phyloP scores from a whole-genome alignment of 371 early-diverging fungal genomes.

The Smittium mucronatum region DNA sequence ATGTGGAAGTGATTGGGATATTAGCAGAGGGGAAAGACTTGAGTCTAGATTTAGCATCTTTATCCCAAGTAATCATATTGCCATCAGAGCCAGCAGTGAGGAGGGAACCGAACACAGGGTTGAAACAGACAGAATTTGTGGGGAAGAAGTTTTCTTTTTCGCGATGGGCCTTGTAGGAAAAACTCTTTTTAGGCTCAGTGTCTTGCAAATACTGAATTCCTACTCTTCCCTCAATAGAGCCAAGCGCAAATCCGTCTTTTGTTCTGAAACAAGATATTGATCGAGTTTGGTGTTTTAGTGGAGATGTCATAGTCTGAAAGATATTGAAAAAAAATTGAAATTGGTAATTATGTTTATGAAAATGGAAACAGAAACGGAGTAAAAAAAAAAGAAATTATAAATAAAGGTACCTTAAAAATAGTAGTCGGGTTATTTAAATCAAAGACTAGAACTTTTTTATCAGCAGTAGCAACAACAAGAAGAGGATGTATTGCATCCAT shows the following conservation, averaged over 20 bases:
- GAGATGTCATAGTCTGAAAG: slow-evolving; percentile 41
- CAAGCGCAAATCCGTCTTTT: slow-evolving; percentile 72
- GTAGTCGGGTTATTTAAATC: slow-evolving; percentile 65
- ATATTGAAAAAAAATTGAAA: slow-evolving; percentile 17
- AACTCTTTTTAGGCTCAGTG: slow-evolving; percentile 45
- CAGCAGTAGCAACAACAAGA: slow-evolving; percentile 69
- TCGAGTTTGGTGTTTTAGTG: slow-evolving; percentile 81
- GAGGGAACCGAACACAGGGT: slow-evolving; percentile 79
- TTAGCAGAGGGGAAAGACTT: slow-evolving; percentile 49
- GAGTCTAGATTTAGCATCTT: slow-evolving; percentile 75
- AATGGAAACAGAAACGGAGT: neutral
- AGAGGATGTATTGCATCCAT: slow-evolving; percentile 68
- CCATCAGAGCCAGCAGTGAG: slow-evolving; percentile 90
- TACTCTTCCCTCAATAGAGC: slow-evolving; percentile 86
- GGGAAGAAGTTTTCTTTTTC: slow-evolving; percentile 59
- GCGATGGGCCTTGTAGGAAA: slow-evolving; percentile 93
- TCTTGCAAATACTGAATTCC: slow-evolving; percentile 79
- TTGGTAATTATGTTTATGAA: too few species aligned
- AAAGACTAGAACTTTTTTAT: slow-evolving; percentile 59
- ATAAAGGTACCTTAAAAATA: slow-evolving; percentile 40
- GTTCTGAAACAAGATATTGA: slow-evolving; percentile 61
- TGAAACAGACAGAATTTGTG: slow-evolving; percentile 73
- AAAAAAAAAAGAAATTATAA: slow-evolving; percentile 14
- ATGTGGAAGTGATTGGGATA: slow-evolving; percentile 57
- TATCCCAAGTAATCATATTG: slow-evolving; percentile 86